Percentiles rank a stretch among this genome's conserved stretches.
phyloP scores from a whole-genome alignment of 169 alveolate species.

The Cryptosporidium meleagridis region DNA sequence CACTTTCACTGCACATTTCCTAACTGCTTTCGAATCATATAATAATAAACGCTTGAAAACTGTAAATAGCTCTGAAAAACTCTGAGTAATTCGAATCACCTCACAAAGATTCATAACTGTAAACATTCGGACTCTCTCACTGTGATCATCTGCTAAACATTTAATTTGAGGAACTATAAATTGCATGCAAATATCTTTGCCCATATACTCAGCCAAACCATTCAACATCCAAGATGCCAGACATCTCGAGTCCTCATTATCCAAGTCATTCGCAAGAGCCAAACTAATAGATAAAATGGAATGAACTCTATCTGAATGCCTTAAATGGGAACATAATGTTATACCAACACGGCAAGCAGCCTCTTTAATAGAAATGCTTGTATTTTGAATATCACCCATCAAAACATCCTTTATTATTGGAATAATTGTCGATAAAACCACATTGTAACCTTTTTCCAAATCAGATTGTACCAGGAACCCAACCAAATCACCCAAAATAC shows the following conservation, averaged over 20 bases:
- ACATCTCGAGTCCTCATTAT: constrained; percentile 74
- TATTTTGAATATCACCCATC: not conserved
- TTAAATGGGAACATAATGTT: constrained; percentile 57
- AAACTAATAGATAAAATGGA: constrained; percentile 54
- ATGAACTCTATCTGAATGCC: constrained; percentile 63
- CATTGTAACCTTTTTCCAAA: constrained; percentile 67
- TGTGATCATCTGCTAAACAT: constrained; percentile 68
- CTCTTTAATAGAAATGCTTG: constrained; percentile 43
- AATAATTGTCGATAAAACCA: constrained; percentile 44
- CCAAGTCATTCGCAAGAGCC: constrained; percentile 68
- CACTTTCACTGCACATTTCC: constrained; percentile 36
- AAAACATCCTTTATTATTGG: constrained; percentile 66
- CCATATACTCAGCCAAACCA: constrained; percentile 75
- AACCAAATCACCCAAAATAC: constrained; percentile 74
- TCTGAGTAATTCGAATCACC: constrained; percentile 37
- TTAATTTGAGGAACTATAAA: constrained; percentile 64
- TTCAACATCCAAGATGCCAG: constrained; percentile 68
- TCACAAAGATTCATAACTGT: constrained; percentile 66
- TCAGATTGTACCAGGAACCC: constrained; percentile 76
- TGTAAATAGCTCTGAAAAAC: constrained; percentile 17
- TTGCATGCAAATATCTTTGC: constrained; percentile 67
- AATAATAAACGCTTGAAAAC: constrained; percentile 16
- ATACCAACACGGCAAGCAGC: constrained; percentile 61
- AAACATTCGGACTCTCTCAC: constrained; percentile 42
- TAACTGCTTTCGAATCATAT: constrained; percentile 15